Conservation (phyloP, 345 rosid genomes). For the Moringa oleifera region DNA sequence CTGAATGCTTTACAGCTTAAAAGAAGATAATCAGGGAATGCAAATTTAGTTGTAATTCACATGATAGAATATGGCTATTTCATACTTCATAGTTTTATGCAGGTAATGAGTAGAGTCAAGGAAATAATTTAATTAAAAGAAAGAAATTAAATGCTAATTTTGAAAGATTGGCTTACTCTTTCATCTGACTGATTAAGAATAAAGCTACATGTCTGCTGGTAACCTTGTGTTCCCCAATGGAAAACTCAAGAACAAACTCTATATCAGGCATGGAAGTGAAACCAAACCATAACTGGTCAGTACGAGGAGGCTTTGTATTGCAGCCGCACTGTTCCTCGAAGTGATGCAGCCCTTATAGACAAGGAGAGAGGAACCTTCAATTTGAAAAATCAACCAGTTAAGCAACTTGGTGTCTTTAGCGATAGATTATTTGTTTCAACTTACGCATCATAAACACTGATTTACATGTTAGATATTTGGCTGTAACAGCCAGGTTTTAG, state of each 20-base stretch:
- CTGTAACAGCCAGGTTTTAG: background rate
- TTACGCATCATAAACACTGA: background rate
- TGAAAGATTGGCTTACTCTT: slow-evolving; percentile 1
- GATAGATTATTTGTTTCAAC: background rate
- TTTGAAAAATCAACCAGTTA: slow-evolving; percentile 20
- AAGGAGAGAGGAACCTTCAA: slow-evolving; percentile 82
- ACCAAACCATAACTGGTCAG: slow-evolving; percentile 90
- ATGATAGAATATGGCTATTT: too few species aligned
- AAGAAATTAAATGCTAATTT: too few species aligned
- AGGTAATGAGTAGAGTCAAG: background rate
- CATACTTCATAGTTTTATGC: too few species aligned
- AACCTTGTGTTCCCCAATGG: slow-evolving; percentile 86
- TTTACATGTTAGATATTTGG: too few species aligned
- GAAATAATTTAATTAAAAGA: too few species aligned
- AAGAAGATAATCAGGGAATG: too few species aligned
- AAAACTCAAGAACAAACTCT: slow-evolving; percentile 66
- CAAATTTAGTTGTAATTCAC: too few species aligned
- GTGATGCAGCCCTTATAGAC: slow-evolving; percentile 68
- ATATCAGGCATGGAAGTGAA: slow-evolving; percentile 90
- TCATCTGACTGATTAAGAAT: slow-evolving; percentile 68
- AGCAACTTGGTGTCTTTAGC: background rate
- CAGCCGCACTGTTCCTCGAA: slow-evolving; percentile 75
- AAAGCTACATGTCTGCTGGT: slow-evolving; percentile 57
- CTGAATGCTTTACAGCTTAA: too few species aligned
- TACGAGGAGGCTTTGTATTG: slow-evolving; percentile 92